A percentile compares a stretch with the other conserved stretches of the same genome.
Conservation (phyloP, 2,329 filamentous ascomycete genomes). For the Lasiodiplodia sp. region DNA sequence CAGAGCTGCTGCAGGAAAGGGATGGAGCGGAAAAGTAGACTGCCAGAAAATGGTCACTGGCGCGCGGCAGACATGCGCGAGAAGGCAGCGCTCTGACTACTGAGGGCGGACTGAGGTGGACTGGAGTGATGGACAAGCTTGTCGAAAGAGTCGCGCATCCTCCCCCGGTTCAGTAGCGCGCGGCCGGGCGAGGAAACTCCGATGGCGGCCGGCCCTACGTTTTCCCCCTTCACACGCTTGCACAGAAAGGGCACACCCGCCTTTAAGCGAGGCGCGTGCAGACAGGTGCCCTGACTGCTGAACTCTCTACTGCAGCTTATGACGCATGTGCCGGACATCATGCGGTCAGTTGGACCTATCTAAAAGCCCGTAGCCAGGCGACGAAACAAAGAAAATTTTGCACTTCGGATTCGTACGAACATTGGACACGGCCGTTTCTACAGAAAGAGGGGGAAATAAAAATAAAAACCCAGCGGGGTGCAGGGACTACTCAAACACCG, state of each 20-base stretch:
- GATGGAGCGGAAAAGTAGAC: neutral
- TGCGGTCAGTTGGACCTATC: neutral
- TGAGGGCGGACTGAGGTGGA: constrained; percentile 2
- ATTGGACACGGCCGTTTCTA: constrained; percentile 6
- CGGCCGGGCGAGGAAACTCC: constrained; percentile 30
- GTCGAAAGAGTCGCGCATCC: constrained; percentile 30
- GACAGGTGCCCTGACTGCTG: constrained; percentile 1
- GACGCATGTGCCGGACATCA: neutral
- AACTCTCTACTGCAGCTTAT: neutral
- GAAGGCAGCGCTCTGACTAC: constrained; percentile 10
- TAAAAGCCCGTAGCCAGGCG: neutral
- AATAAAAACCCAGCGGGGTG: neutral
- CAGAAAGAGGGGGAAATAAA: neutral
- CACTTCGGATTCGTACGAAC: neutral
- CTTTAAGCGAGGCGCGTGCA: constrained; percentile 18
- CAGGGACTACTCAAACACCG: neutral
- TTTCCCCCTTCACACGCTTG: constrained; percentile 6
- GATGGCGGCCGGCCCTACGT: constrained; percentile 14
- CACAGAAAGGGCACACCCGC: constrained; percentile 5
- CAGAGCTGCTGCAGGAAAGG: neutral
- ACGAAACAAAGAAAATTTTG: neutral
- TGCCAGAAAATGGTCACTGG: neutral
- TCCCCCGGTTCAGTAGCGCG: constrained; percentile 26
- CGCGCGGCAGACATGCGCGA: constrained; percentile 16
- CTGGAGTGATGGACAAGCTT: constrained; percentile 23